Percentiles rank a stretch among this genome's conserved stretches.
These are phyloP conservation scores for Lecanosticta acicola DNA, from an alignment of 2,329 filamentous ascomycete genomes.

Conservation along the genomic window DNA sequence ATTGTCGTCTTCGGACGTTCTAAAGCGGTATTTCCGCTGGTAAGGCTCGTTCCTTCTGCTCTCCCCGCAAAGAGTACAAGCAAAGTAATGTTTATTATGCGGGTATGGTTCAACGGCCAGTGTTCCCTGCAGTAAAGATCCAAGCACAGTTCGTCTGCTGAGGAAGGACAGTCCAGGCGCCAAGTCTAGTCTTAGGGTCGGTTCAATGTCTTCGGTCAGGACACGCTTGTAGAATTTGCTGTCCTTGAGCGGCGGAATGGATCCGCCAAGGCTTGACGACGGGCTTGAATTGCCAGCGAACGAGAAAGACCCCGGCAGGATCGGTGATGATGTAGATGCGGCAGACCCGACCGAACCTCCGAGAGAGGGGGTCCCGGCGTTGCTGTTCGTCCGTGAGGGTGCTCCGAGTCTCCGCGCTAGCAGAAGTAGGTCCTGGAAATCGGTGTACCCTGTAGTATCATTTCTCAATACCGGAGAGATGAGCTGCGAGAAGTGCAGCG, in stretches of 20 bases:
- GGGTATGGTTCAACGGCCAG: conserved; percentile 82
- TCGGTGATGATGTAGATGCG: conserved; percentile 31
- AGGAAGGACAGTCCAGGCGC: conserved; percentile 93
- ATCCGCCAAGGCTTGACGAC: conserved; percentile 23
- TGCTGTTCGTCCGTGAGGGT: conserved; percentile 59
- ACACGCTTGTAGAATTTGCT: conserved; percentile 91
- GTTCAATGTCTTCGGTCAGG: conserved; percentile 86
- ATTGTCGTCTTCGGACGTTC: conserved; percentile 77
- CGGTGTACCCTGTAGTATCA: conserved; percentile 74
- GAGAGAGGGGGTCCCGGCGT: conserved; percentile 35
- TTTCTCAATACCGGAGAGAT: conserved; percentile 76
- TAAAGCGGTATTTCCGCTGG: conserved; percentile 78
- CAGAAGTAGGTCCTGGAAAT: conserved; percentile 73
- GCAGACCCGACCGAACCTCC: conserved; percentile 51
- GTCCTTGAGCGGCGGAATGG: conserved; percentile 67
- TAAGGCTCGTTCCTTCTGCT: conserved; percentile 64
- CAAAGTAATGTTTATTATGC: conserved; percentile 52
- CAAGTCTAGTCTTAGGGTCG: conserved; percentile 79
- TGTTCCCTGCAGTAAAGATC: conserved; percentile 75
- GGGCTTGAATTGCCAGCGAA: conserved; percentile 30
- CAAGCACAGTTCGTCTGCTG: conserved; percentile 76
- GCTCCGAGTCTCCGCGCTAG: conserved; percentile 50
- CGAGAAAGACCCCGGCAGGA: conserved; percentile 40
- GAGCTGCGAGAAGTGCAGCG: conserved; percentile 73
- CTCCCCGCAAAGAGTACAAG: conserved; percentile 88